Percentiles rank a stretch among this genome's conserved stretches.
Conservation (phyloP, 495 filamentous ascomycete genomes). For the Aspergillus sparsus region DNA sequence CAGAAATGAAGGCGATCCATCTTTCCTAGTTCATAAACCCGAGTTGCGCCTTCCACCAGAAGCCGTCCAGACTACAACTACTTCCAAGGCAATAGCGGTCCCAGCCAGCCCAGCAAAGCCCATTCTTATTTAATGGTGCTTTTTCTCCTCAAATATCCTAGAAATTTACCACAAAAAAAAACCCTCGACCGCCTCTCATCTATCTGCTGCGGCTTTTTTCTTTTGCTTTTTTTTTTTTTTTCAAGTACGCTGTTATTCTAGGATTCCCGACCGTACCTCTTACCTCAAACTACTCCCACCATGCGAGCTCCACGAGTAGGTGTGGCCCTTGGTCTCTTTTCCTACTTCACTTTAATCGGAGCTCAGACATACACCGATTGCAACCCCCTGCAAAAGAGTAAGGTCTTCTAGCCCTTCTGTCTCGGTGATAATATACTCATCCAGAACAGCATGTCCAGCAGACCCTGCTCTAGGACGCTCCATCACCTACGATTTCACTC, state of each 20-base stretch:
- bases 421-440: slow-evolving; percentile 26
- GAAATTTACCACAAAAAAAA: no score
- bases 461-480: slow-evolving; percentile 81
- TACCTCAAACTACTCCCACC: slow-evolving; percentile 8
- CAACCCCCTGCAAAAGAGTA: slow-evolving; percentile 70
- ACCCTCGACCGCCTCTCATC: no score
- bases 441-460: slow-evolving; percentile 60
- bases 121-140: no score
- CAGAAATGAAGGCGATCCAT: slow-evolving; percentile 2
- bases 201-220: no score
- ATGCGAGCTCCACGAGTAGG: slow-evolving; percentile 34
- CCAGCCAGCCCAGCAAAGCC: no score
- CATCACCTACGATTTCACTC: slow-evolving; percentile 77
- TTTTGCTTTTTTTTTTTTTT: no score
- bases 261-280: slow-evolving; percentile 3
- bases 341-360: slow-evolving; percentile 42
- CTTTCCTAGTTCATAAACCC: not conserved
- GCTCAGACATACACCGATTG: slow-evolving; percentile 78
- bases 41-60: slow-evolving; percentile 16
- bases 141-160: no score
- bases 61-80: no score
- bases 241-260: no score
- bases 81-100: no score
- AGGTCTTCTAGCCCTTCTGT: slow-evolving; percentile 27
- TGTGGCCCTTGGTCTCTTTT: slow-evolving; percentile 33